Base-by-base conservation (phyloP, 371 early-diverging fungal genomes). In the Mucor mucedo region DNA sequence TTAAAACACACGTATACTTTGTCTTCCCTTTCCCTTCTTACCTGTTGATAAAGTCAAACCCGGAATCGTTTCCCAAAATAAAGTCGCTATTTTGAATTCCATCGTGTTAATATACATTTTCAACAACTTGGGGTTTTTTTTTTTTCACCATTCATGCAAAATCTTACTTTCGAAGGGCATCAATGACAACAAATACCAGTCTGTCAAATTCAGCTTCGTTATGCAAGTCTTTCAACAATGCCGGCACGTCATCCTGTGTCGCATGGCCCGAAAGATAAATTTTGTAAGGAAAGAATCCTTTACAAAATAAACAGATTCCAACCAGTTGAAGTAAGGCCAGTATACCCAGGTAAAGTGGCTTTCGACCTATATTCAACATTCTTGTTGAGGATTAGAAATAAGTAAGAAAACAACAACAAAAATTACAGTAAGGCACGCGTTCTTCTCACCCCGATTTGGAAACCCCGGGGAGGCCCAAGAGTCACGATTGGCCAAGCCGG, bases 231-330 rank as follows among this genome's bases (percentile, higher is more conserved):
- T 47, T 47, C 5, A 55, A 62, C 30, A 47, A 52, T 13, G 54
- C 9, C 10, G 66, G 62, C 5, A 49, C 41, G 42, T 65, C 61
- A 39, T 77, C 67, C 8, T 61, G 40, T 2, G 79, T 71, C 2
- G 89, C 84, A 67, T 87, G 86, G 6, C 88, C 86, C 0, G 88
- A 76, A 5, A 90, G 74, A 65, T 82, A 84, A 27, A 80, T 69
- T 65, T 92, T 92, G 73, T 91, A 90, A 2, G 93, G 93, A 58
- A 92, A 91, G 66, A 92, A 92, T 1, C 92, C 93, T 64, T 84
- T 86, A 61, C 83, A 77, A 64, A 92, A 92, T 38, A 86, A 66
- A 16, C 74, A 77, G 28, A 92, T 65, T 1, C 91, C 92, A 10
- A 80, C 68, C 16, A 90, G 62, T 72, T 92, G 91, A 4, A 87